A percentile compares a stretch with the other conserved stretches of the same genome.
Conservation (phyloP, 148 eudicot genomes). For the Silene uniflora region DNA sequence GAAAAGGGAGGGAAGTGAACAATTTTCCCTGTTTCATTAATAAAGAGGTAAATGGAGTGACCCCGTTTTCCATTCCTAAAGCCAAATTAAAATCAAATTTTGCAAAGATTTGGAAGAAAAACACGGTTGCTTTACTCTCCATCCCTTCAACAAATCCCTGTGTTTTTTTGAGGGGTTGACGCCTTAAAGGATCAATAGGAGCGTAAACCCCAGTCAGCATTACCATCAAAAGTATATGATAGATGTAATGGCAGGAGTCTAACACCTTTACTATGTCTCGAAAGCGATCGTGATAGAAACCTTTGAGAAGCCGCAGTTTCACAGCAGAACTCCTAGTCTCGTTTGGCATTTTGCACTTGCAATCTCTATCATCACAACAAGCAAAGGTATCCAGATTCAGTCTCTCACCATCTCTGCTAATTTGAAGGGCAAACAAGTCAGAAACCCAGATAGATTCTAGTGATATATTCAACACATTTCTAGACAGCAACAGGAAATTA, state of each 20-base stretch:
- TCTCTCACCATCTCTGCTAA: slow-evolving; percentile 69
- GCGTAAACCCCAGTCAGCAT: too few relatives aligned
- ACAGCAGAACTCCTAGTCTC: slow-evolving; percentile 29
- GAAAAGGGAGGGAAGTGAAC: neutral
- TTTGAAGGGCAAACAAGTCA: slow-evolving; percentile 12
- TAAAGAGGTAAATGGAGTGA: too few relatives aligned
- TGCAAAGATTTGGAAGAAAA: too few relatives aligned
- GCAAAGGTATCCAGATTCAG: slow-evolving; percentile 49
- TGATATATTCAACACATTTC: too few relatives aligned
- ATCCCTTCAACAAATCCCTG: too few relatives aligned
- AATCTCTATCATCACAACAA: slow-evolving; percentile 51
- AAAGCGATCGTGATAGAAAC: slow-evolving; percentile 77
- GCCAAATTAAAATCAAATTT: too few relatives aligned
- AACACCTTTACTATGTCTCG: slow-evolving; percentile 58
- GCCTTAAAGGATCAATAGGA: too few relatives aligned
- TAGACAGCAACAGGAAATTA: neutral
- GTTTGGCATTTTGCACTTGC: slow-evolving; percentile 51
- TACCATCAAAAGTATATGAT: neutral
- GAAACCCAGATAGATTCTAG: neutral
- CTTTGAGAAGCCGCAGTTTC: slow-evolving; percentile 59
- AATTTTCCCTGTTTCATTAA: too few relatives aligned
- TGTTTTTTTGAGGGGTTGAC: too few relatives aligned
- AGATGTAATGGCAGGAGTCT: neutral
- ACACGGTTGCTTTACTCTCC: too few relatives aligned
- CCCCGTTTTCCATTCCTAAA: too few relatives aligned